Percentiles rank a stretch among this genome's conserved stretches.
These are phyloP conservation scores for Tribonema minus DNA, from an alignment of 108 stramenopile species.

Conservation along the genomic window DNA sequence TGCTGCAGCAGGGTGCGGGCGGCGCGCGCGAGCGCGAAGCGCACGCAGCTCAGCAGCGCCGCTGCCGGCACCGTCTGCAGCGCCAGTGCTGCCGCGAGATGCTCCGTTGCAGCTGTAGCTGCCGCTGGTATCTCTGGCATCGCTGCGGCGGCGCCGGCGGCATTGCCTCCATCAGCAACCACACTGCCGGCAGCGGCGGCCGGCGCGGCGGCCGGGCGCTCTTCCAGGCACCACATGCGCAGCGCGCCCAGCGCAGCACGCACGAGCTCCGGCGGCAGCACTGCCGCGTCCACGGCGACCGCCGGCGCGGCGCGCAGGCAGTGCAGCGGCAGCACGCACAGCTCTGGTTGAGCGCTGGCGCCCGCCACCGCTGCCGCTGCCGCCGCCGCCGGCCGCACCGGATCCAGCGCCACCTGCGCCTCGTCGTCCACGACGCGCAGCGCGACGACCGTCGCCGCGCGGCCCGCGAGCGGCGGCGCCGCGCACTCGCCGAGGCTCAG, in stretches of 20 bases:
- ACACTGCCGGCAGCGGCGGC: not conserved
- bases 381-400: not conserved
- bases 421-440: not conserved
- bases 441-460: not conserved
- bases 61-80: not conserved
- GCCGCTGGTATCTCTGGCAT: not conserved
- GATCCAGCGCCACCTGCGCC: not conserved
- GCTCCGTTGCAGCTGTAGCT: not conserved
- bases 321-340: conserved; percentile 2
- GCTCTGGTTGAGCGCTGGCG: conserved; percentile 5
- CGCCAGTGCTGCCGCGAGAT: not conserved
- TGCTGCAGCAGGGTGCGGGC: conserved; percentile 32
- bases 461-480: no score
- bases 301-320: conserved; percentile 28
- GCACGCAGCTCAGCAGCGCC: conserved; percentile 9
- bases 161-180: not conserved
- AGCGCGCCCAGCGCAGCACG: conserved; percentile 7
- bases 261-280: conserved; percentile 15
- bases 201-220: conserved; percentile 14
- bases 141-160: not conserved
- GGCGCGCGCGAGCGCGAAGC: conserved; percentile 19
- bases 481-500: no score
- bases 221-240: conserved; percentile 32
- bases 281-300: conserved; percentile 10
- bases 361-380: not conserved